Base-by-base conservation (phyloP, 2,329 filamentous ascomycete species). In the Fusarium metavorans region DNA sequence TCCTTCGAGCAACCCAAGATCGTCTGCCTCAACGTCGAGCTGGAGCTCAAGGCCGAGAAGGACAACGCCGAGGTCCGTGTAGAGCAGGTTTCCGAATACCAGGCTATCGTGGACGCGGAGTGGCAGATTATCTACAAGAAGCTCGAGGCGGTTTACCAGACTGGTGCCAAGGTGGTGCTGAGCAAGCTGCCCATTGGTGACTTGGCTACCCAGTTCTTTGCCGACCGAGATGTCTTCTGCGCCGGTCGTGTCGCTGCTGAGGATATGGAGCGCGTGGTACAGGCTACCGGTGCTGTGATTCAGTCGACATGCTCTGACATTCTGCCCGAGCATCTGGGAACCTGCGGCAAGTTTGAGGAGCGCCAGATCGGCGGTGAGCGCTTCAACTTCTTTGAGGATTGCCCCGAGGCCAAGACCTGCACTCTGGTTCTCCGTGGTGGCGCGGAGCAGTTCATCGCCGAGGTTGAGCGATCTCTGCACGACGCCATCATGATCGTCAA, bases 81-180 rank as follows among this genome's bases (percentile, higher is more conserved):
- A 68, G 97, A 98, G 86, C 95, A 98, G 85, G 97, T 99, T 62
- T 97, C 96, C 23, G 97, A 99, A 86, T 99, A 99, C 87, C 97
- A 99, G 87, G 97, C 97, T 73, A 98, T 99, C 78, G 97, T 99
- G 82, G 97, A 99, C 81, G 97, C 97, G 34, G 97, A 99, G 85
- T 99, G 97, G 97, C 95, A 98, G 85, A 99, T 99, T 82, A 99
- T 99, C 84, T 98, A 93, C 91, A 96, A 98, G 88, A 99, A 99
- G 89, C 94, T 99, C 83, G 97, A 99, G 87, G 94, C 96, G 58
- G 87, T 98, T 64, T 91, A 96, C 89, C 92, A 96, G 85, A 98
- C 96, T 7, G 97, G 97, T 64, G 97, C 97, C 75, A 98, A 98
- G 90, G 95, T 99, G 61, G 95, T 99, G 48, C 92, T 99, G 67